Evolutionary conservation across 345 rosid genomes (phyloP), one percentile per base, ranked within the genome.

Genomic region (Populus nigra): DNA sequence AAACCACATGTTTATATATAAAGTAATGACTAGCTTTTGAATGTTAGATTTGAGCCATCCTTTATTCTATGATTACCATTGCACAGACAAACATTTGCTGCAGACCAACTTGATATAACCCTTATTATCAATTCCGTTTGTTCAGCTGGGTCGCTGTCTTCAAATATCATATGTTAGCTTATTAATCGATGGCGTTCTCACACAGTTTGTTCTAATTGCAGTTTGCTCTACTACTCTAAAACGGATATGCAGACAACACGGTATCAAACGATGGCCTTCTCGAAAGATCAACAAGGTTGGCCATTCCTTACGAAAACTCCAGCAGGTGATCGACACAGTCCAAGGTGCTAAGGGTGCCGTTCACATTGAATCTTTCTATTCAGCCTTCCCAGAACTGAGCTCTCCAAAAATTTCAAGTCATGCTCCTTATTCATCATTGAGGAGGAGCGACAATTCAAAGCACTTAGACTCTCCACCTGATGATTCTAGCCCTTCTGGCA

Each of bases 261-360:
- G 99, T 18, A 92, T 95, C 82, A 88, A 84, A 31, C 87, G 98
- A 36, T 95, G 98, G 98, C 99, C 98, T 22, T 93, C 99, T 38
- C 87, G 99, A 70, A 93, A 92, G 88, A 89, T 96, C 85, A 96
- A 96, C 87, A 96, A 96, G 88, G 99, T 96, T 47, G 96, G 92
- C 41, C 97, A 91, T 79, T 91, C 98, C 53, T 76, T 96, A 70
- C 91, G 76, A 91, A 96, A 96, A 80, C 97, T 96, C 76, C 98
- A 96, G 78, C 89, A 83, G 22, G 98, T 93, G 73, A 92, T 96
- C 10, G 91, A 96, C 80, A 87, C 97, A 3, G 99, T 96, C 71
- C 94, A 92, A 86, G 99, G 99, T 73, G 90, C 90, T 13, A 87
- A 93, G 82, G 92, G 96, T 47, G 65, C 95, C 62, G 84, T 95